A percentile compares a stretch with the other conserved stretches of the same genome.
phyloP scores from a whole-genome alignment of 2,329 filamentous ascomycete genomes.

The Cladosporium sphaerospermum region DNA sequence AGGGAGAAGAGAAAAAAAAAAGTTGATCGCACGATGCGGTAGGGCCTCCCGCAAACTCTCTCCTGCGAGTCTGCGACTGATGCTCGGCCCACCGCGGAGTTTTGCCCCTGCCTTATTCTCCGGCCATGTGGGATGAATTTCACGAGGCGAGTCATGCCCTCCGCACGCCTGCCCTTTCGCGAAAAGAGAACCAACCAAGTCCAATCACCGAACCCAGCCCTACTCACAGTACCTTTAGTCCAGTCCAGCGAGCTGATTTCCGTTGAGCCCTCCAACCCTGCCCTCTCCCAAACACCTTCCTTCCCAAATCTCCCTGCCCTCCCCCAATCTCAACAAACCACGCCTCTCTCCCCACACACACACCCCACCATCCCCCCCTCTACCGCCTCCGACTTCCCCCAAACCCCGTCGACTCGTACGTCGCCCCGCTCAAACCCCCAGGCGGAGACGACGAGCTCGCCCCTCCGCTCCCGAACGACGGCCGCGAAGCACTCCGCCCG shows the following conservation, averaged over 20 bases:
- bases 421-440: not conserved
- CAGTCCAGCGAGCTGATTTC: not conserved
- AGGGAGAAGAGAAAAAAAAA: too few relatives aligned
- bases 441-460: not conserved
- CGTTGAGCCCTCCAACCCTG: not conserved
- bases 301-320: not conserved
- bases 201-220: too few relatives aligned
- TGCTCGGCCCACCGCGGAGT: too few relatives aligned
- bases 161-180: too few relatives aligned
- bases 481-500: not conserved
- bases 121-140: too few relatives aligned
- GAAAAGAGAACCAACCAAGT: too few relatives aligned
- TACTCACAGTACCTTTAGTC: too few relatives aligned
- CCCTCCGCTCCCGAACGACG: constrained; percentile 5
- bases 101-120: too few relatives aligned
- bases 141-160: too few relatives aligned
- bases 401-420: constrained; percentile 11
- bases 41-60: too few relatives aligned
- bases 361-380: not conserved
- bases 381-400: constrained; percentile 10
- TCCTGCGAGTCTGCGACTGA: too few relatives aligned
- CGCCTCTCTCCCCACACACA: not conserved
- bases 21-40: too few relatives aligned
- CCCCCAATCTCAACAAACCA: not conserved
- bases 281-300: not conserved